Evolutionary conservation across 2,329 filamentous ascomycete species (phyloP), one percentile per base, ranked within the genome.

Genomic region (Botrytis fragariae): DNA sequence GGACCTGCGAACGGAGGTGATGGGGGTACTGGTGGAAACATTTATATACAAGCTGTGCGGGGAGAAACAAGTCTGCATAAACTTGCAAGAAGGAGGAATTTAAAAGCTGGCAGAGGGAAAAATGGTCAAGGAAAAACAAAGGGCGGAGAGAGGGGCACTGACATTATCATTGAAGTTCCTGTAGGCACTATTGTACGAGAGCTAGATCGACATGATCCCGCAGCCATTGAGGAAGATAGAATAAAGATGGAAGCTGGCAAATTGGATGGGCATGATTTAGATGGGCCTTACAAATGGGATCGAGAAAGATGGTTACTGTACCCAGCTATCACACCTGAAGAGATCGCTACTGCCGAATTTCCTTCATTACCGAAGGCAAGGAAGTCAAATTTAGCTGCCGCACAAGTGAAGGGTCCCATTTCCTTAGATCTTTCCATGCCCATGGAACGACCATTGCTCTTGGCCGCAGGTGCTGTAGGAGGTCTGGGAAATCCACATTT

Each of bases 401-500:
- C 79, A 61, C 92, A 97, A 78, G 94, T 93, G 0, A 83, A 89
- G 16, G 88, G 88, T 0, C 94, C 94, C 2, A 88, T 98, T 70
- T 84, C 89, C 73, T 86, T 94, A 20, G 92, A 95, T 80, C 85
- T 95, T 20, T 91, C 90, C 67, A 86, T 89, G 67, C 93, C 93
- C 0, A 97, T 96, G 83, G 90, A 93, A 8, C 88, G 89, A 64
- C 96, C 96, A 0, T 90, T 98, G 76, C 86, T 99, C 37, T 88
- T 99, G 18, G 93, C 94, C 1, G 92, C 93, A 0, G 96, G 96
- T 12, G 95, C 94, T 8, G 88, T 97, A 74, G 96, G 96, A 14
- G 96, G 96, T 0, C 83, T 98, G 12, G 96, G 96, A 18, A 99
- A 99, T 80, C 93, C 96, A 8, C 94, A 98, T 82, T 99, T 98